Percentiles rank a stretch among this genome's conserved stretches.
Evolutionary conservation across 78 protist species (phyloP).

Genomic region (Dictyostelium capitatum): DNA sequence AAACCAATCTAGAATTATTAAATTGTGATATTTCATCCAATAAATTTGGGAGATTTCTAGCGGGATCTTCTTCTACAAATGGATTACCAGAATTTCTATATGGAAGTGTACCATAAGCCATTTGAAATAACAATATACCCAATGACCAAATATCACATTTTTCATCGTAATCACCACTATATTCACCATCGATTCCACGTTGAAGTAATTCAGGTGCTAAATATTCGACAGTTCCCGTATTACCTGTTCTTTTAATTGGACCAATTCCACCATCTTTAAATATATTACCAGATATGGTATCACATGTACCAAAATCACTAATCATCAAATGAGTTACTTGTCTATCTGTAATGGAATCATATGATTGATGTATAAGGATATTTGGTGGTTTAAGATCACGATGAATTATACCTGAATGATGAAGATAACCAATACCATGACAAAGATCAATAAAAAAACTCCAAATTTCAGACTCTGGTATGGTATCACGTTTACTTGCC

Average conservation of each 20-base stretch:
- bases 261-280: neutral
- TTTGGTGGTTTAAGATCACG: slow-evolving; percentile 82
- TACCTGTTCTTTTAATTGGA: slow-evolving; percentile 74
- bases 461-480: slow-evolving; percentile 83
- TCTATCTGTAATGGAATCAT: slow-evolving; percentile 61
- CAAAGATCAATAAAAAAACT: slow-evolving; percentile 84
- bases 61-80: slow-evolving; percentile 55
- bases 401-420: slow-evolving; percentile 80
- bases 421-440: slow-evolving; percentile 82
- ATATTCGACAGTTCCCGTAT: slow-evolving; percentile 86
- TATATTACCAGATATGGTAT: neutral
- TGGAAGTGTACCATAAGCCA: slow-evolving; percentile 77
- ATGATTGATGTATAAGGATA: slow-evolving; percentile 58
- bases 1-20: neutral
- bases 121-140: slow-evolving; percentile 75
- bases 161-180: slow-evolving; percentile 11
- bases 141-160: slow-evolving; percentile 85
- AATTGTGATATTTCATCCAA: slow-evolving; percentile 30
- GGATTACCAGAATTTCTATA: slow-evolving; percentile 59
- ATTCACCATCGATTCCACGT: slow-evolving; percentile 44
- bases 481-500: slow-evolving; percentile 14
- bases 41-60: slow-evolving; percentile 9
- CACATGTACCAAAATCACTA: slow-evolving; percentile 87
- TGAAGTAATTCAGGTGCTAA: slow-evolving; percentile 82
- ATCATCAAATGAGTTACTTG: slow-evolving; percentile 79